Conservation (phyloP, 805 yeast genomes). For the Ogataea paradorogensis region DNA sequence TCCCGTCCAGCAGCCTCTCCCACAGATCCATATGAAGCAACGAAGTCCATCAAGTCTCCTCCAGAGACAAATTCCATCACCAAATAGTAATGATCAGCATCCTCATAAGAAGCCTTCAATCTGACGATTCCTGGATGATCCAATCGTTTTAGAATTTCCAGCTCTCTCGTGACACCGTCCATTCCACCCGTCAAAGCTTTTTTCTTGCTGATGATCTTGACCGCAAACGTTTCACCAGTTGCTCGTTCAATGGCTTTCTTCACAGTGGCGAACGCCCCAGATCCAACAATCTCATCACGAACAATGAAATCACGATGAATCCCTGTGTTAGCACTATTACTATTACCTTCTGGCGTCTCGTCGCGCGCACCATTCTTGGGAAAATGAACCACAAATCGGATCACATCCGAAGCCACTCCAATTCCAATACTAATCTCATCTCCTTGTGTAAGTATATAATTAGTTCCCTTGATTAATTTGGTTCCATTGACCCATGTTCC, state of each 20-base stretch:
- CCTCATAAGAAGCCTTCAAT: slow-evolving; percentile 83
- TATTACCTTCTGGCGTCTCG: slow-evolving; percentile 12
- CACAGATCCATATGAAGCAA: slow-evolving; percentile 86
- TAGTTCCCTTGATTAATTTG: slow-evolving; percentile 69
- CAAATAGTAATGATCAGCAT: slow-evolving; percentile 71
- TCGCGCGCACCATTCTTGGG: slow-evolving; percentile 30
- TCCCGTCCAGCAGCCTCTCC: slow-evolving; percentile 90
- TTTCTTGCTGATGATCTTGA: slow-evolving; percentile 80
- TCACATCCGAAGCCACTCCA: slow-evolving; percentile 73
- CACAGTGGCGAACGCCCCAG: slow-evolving; percentile 98
- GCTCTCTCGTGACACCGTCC: slow-evolving; percentile 82
- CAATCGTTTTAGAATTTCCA: slow-evolving; percentile 71
- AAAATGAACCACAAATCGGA: slow-evolving; percentile 50
- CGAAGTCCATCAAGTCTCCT: slow-evolving; percentile 97
- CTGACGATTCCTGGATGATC: slow-evolving; percentile 85
- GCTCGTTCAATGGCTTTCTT: slow-evolving; percentile 83
- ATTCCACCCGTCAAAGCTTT: slow-evolving; percentile 73
- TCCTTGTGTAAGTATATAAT: slow-evolving; percentile 82
- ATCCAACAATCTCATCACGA: slow-evolving; percentile 84
- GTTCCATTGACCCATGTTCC: slow-evolving; percentile 85
- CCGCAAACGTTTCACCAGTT: slow-evolving; percentile 86
- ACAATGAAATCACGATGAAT: slow-evolving; percentile 57
- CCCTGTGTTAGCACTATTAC: slow-evolving; percentile 25
- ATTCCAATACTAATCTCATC: slow-evolving; percentile 90
- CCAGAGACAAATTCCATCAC: slow-evolving; percentile 97